Evolutionary conservation across 352 stramenopile genomes (phyloP), one percentile per base, ranked within the genome.

Genomic region (Pythium rishiriense): DNA sequence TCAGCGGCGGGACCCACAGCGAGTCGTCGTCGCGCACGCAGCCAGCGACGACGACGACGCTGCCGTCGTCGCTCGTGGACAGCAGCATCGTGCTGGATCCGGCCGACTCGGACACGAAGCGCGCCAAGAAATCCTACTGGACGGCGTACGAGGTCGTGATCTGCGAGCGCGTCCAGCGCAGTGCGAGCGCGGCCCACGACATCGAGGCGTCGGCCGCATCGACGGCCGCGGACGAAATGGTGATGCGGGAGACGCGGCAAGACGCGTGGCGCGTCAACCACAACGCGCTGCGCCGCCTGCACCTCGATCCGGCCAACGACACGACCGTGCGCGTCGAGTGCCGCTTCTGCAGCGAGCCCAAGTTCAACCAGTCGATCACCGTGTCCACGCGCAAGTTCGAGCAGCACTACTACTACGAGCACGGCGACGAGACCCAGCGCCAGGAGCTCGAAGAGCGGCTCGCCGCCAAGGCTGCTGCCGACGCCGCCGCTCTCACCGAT

Each of bases 111-210:
- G 64, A 72, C 52, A 72, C 64, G 19, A 72, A 72, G 58, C 64
- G 64, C 24, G 64, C 46, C n/a, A 72, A 72, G 64, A 72, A 72
- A 47, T 60, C 58, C 22, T 72, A 72, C 58, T 72, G 64, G 64
- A 72, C 64, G 17, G 64, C 64, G 46, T 72, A 67, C 31, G 64
- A 72, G 22, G 58, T 72, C 12, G 64, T 72, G 26, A 67, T 72
- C 46, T 64, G 42, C 35, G 58, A 72, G 52, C 46, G 49, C 6
- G 45, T 64, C 37, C 47, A 14, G 31, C 33, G n/a, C n/a, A 64
- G 22, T 47, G 46, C 19, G 5, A 39, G 24, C 17, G 21, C 6
- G 7, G 22, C 15, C 28, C 15, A 60, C 24, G 39, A 29, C 35
- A 10, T 49, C 17, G 43, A 57, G n/a, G 7, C 19, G 8, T 4